Base-by-base conservation (phyloP, 768 basidiomycete species). In the Russula virescens region DNA sequence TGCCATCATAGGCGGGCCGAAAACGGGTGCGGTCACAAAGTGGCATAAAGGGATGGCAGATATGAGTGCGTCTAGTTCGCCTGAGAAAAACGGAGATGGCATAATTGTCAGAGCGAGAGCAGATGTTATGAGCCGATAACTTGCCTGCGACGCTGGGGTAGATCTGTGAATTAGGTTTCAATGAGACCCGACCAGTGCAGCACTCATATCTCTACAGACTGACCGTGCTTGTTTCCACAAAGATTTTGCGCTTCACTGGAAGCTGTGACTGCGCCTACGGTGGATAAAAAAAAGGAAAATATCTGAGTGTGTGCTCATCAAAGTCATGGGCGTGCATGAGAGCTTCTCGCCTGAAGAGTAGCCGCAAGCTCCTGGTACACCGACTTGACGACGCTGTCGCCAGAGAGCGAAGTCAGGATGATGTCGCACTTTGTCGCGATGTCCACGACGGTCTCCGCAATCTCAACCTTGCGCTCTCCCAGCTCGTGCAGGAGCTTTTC, bases 211-310 rank as follows among this genome's bases (percentile, higher is more conserved):
- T n/a, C 43, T 19, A 2, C 58, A 31, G n/a, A 75, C 84, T 60
- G 58, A 91, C 89, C 3, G 92, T 95, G 74, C 85, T 86, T 14
- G 88, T 91, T 68, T 95, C 92, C 35, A 93, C 86, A 66, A 94
- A 92, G 50, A 91, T 88, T 71, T 86, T 93, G 66, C 77, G 73
- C 69, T 75, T 78, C 8, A 77, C 70, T 1, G 81, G 77, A 34
- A 79, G 77, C 18, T 64, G 47, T 10, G 66, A 66, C 74, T 64
- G 47, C 13, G 66, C 67, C 74, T 76, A 43, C 7, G 23, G 49
- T 58, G 25, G 11, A 8, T 9, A 21, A 31, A 38, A 38, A 38
- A 38, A 38, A 25, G 28, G 31, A 31, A 31, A 31, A 31, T 3
- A 3, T 7, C 19, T 43, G 43, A 52, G 65, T 42, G 23, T 16